Conservation (phyloP, 306 rosid genomes). For the Citrullus mucosospermus region DNA sequence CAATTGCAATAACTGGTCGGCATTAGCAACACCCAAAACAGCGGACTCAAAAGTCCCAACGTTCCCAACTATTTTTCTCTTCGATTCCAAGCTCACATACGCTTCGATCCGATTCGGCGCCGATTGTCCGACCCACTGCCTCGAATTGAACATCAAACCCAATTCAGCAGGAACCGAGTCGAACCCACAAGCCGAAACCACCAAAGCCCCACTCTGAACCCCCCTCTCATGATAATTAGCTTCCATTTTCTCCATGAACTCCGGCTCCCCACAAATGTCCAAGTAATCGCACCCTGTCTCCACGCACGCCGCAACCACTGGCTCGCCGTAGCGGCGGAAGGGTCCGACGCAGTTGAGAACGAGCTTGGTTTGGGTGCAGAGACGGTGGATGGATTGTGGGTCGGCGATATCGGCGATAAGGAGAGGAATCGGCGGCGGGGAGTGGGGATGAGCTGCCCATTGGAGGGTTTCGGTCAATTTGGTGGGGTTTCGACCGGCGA, state of each 20-base stretch:
- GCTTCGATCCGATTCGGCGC: conserved; percentile 54
- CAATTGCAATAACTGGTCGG: conserved; percentile 39
- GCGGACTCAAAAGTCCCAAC: conserved; percentile 73
- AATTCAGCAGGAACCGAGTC: conserved; percentile 86
- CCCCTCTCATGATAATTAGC: conserved; percentile 31
- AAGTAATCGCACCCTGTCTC: conserved; percentile 63
- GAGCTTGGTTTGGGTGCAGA: conserved; percentile 52
- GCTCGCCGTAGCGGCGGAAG: conserved; percentile 68
- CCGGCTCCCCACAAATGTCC: conserved; percentile 81
- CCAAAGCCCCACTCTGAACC: conserved; percentile 37
- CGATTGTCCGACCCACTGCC: conserved; percentile 43
- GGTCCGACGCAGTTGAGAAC: conserved; percentile 92
- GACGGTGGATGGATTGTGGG: conserved; percentile 38
- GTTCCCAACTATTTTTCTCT: conserved; percentile 54
- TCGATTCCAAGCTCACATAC: conserved; percentile 55
- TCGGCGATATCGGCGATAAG: conserved; percentile 52
- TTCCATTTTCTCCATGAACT: conserved; percentile 77
- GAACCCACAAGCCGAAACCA: conserved; percentile 81
- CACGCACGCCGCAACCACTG: conserved; percentile 64
- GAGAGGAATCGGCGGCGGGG: conserved; percentile 45
- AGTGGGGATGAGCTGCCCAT: conserved; percentile 53
- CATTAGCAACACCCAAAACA: conserved; percentile 55
- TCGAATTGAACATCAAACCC: conserved; percentile 62
- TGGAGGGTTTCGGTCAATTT: conserved; percentile 45
- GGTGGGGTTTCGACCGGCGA: conserved; percentile 58